Base-by-base conservation (phyloP, 108 stramenopile species). In the Nannochloropsis gaditana region DNA sequence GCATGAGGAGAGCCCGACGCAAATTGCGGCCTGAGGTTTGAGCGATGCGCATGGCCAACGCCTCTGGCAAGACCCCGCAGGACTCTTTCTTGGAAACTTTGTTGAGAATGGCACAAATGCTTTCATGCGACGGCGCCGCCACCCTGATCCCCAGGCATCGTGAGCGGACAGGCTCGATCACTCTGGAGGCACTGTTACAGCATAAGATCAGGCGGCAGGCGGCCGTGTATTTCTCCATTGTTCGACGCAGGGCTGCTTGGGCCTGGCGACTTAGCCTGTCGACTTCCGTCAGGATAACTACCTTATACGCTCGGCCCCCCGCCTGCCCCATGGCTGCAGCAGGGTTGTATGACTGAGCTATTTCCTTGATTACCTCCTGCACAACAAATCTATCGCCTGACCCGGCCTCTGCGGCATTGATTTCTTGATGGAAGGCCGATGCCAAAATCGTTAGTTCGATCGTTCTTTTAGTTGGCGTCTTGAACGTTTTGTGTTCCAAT, bases 321-420 rank as follows among this genome's bases (percentile, higher is more conserved):
- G 82, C 82, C 82, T 44, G 43, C 9, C 43, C 82, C 43, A 42
- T 9, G 15, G 82, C 82, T 43, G 43, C 82, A 42, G 82, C 43
- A 44, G 84, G 44, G 80, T 21, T 50, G 3, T 80, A 43, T 85
- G 44, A 83, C 43, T 89, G 89, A 1, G 99, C 99, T 84, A 98
- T 97, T 90, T 99, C 97, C 90, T 99, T 99, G 92, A 99, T 97
- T 87, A 98, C 95, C 85, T 97, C 97, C 86, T 98, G 96, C 19
- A 99, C 94, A 83, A 97, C 96, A 41, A 44, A 91, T n/a, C 97
- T 94, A 92, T 99, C 99, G 87, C 95, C 93, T 84, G 92, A 91
- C 9, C 99, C 99, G 21, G 96, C 97, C 88, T 99, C 99, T 41
- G 93, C 94, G 31, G 99, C 97, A 80, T 93, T 94, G 87, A 98